Conservation (phyloP, 805 yeast genomes). For the Soucietia sequanensis region DNA sequence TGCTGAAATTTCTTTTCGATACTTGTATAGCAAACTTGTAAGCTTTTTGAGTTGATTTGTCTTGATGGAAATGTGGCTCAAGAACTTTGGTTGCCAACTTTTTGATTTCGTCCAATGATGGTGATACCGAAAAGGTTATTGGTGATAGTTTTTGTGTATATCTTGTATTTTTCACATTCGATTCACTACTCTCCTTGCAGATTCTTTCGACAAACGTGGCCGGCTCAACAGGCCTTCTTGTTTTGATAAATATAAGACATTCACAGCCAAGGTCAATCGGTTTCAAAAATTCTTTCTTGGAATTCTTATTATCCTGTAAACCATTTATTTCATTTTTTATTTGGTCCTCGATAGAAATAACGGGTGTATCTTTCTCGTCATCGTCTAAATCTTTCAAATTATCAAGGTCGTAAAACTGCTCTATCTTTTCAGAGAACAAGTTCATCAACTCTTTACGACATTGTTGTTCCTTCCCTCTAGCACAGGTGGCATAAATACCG, state of each 20-base stretch:
- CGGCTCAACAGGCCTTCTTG: slow-evolving; percentile 77
- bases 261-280: slow-evolving; percentile 72
- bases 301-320: slow-evolving; percentile 44
- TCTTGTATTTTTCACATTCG: slow-evolving; percentile 58
- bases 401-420: slow-evolving; percentile 28
- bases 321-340: slow-evolving; percentile 69
- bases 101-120: slow-evolving; percentile 65
- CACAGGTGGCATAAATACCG: slow-evolving; percentile 90
- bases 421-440: slow-evolving; percentile 46
- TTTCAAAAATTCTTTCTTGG: slow-evolving; percentile 47
- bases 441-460: slow-evolving; percentile 72
- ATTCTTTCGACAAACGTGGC: slow-evolving; percentile 63
- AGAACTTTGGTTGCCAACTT: slow-evolving; percentile 61
- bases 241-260: slow-evolving; percentile 81
- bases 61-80: slow-evolving; percentile 63
- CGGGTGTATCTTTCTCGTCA: slow-evolving; percentile 15
- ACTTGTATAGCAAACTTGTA: slow-evolving; percentile 77
- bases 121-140: slow-evolving; percentile 68
- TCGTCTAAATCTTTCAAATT: slow-evolving; percentile 22
- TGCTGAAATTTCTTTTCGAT: slow-evolving; percentile 72
- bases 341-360: slow-evolving; percentile 70
- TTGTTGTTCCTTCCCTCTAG: slow-evolving; percentile 71
- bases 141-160: slow-evolving; percentile 82
- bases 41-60: slow-evolving; percentile 32
- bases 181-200: slow-evolving; percentile 57